A percentile compares a stretch with the other conserved stretches of the same genome.
phyloP scores from a whole-genome alignment of 257 asterid species.

The Avicennia marina region DNA sequence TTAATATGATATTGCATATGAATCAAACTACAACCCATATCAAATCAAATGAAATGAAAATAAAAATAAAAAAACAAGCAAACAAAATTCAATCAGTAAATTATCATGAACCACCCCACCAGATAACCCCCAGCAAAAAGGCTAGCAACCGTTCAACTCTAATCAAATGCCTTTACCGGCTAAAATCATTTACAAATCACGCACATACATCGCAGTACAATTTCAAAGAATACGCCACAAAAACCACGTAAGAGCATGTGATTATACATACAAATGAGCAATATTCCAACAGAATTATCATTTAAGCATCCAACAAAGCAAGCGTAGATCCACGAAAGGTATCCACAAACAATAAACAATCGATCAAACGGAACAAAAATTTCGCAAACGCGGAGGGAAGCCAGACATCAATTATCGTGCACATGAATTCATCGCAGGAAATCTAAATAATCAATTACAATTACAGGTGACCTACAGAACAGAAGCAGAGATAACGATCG shows the following conservation, averaged over 20 bases:
- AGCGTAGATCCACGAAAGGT: background rate
- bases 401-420: background rate
- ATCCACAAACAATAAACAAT: background rate
- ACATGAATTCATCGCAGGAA: background rate
- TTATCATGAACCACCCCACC: no score
- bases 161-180: background rate
- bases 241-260: background rate
- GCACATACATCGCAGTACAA: background rate
- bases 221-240: background rate
- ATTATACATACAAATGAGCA: background rate
- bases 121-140: background rate
- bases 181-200: no score
- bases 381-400: background rate
- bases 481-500: background rate
- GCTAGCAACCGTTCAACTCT: background rate
- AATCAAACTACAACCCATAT: no score
- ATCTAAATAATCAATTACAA: no score
- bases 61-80: background rate
- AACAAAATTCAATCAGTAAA: background rate
- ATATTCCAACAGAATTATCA: background rate
- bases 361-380: no score
- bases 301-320: background rate
- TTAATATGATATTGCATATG: background rate
- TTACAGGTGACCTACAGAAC: no score
- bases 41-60: no score